These are phyloP conservation scores for Ophiosphaerella korrae DNA, from an alignment of 2,329 filamentous ascomycete species.

Conservation along the genomic window DNA sequence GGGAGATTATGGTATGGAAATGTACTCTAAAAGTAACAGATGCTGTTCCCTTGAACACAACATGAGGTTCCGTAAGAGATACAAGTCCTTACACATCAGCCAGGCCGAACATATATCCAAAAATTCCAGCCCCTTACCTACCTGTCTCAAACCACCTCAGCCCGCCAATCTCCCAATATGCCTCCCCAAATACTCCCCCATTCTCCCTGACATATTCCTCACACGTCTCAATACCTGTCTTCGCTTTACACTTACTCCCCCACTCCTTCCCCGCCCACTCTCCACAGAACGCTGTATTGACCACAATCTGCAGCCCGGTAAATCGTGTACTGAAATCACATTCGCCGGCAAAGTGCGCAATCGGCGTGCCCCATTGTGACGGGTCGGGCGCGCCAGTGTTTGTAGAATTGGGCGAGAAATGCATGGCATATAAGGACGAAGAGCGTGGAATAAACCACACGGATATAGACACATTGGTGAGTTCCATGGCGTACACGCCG, in stretches of 20 bases:
- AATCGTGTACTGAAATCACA: conserved; percentile 54
- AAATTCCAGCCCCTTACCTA: neutral
- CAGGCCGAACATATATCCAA: no score
- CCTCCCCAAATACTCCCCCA: conserved; percentile 34
- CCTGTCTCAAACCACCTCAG: conserved; percentile 33
- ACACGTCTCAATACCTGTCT: conserved; percentile 55
- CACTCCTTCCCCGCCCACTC: conserved; percentile 65
- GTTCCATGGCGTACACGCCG: conserved; percentile 50
- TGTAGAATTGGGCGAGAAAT: neutral
- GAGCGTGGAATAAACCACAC: conserved; percentile 51
- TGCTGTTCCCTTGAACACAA: no score
- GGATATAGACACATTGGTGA: conserved; percentile 44
- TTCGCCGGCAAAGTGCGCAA: conserved; percentile 48
- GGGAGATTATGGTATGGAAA: no score
- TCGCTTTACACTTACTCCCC: conserved; percentile 43
- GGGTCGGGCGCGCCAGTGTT: conserved; percentile 14
- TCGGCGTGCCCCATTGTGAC: conserved; percentile 28
- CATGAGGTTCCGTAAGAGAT: no score
- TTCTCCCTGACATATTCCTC: conserved; percentile 39
- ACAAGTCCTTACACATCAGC: no score
- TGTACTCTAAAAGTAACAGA: no score
- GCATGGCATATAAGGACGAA: conserved; percentile 16
- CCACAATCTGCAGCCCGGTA: conserved; percentile 42
- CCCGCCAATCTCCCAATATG: conserved; percentile 44
- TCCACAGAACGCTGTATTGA: conserved; percentile 60